Percentiles rank a stretch among this genome's conserved stretches.
These are phyloP conservation scores for Farysia itapuensis DNA, from an alignment of 1,284 basidiomycete species.

Conservation along the genomic window DNA sequence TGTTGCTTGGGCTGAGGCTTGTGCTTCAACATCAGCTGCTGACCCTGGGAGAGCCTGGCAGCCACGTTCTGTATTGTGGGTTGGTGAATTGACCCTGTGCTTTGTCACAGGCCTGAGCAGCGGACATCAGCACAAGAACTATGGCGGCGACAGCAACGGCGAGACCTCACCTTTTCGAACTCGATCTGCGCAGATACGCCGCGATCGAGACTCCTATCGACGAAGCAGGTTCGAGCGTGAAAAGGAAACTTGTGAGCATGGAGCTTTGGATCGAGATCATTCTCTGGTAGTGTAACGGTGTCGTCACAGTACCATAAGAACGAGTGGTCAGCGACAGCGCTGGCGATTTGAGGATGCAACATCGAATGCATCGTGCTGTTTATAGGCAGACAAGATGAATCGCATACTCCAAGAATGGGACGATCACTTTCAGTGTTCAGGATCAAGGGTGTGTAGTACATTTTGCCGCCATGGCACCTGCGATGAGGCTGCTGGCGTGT, in stretches of 20 bases:
- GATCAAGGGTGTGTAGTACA: constrained; percentile 2
- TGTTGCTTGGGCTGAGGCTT: too few relatives aligned
- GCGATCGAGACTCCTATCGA: not conserved
- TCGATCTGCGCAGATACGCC: not conserved
- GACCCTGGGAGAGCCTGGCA: not conserved
- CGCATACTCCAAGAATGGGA: not conserved
- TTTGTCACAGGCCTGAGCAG: not conserved
- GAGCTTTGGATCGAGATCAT: not conserved
- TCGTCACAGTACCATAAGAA: not conserved
- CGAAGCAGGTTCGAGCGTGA: constrained; percentile 1
- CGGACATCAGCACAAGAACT: not conserved
- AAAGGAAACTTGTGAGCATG: constrained; percentile 2
- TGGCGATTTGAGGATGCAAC: not conserved
- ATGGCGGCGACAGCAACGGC: not conserved
- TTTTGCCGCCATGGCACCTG: not conserved
- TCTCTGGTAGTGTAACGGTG: constrained; percentile 1
- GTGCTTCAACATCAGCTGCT: too few relatives aligned
- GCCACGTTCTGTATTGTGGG: constrained; percentile 1
- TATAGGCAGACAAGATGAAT: constrained; percentile 1
- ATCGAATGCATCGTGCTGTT: not conserved
- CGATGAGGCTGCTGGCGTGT: not conserved
- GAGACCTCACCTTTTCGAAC: constrained; percentile 1
- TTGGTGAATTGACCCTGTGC: constrained; percentile 1
- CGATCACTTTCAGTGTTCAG: not conserved
- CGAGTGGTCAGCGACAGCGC: not conserved